Evolutionary conservation across 1,284 basidiomycete species (phyloP).

Genomic region (Wolfiporia cocos): DNA sequence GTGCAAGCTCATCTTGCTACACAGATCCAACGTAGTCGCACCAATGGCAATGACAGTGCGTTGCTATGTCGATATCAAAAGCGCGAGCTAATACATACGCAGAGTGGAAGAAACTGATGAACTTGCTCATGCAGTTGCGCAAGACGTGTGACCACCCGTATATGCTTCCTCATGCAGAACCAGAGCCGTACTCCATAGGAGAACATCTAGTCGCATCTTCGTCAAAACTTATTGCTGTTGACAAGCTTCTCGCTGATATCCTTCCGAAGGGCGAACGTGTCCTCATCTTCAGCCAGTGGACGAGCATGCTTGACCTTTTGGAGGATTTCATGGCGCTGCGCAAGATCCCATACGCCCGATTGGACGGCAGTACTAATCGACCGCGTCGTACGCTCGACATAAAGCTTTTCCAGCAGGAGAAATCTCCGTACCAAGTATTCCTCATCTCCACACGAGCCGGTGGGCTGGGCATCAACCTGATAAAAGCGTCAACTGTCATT

Average conservation of each 20-base stretch:
- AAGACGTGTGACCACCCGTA: constrained; percentile 58
- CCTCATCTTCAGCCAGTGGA: constrained; percentile 76
- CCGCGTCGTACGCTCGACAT: constrained; percentile 52
- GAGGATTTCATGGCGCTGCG: constrained; percentile 80
- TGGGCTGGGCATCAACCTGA: constrained; percentile 81
- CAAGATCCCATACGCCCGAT: constrained; percentile 67
- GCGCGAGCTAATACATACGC: constrained; percentile 2
- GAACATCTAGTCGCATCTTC: constrained; percentile 54
- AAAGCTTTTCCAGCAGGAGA: constrained; percentile 52
- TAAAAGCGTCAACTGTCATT: constrained; percentile 78
- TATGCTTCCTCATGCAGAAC: constrained; percentile 42
- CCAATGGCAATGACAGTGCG: constrained; percentile 28
- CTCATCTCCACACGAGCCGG: constrained; percentile 85
- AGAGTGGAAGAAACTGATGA: constrained; percentile 54
- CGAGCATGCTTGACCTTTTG: constrained; percentile 71
- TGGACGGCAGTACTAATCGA: constrained; percentile 61
- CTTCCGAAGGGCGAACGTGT: constrained; percentile 79
- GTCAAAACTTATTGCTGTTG: constrained; percentile 73
- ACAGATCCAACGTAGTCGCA: constrained; percentile 20
- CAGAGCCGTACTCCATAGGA: constrained; percentile 43
- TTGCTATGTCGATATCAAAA: constrained; percentile 4
- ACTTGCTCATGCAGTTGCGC: constrained; percentile 51
- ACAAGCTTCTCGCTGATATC: constrained; percentile 71
- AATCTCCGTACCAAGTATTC: constrained; percentile 70
- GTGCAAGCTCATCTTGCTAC: constrained; percentile 33